Evolutionary conservation across 202 grass and related monocot genomes (phyloP).

Genomic region (Panicum hallii): DNA sequence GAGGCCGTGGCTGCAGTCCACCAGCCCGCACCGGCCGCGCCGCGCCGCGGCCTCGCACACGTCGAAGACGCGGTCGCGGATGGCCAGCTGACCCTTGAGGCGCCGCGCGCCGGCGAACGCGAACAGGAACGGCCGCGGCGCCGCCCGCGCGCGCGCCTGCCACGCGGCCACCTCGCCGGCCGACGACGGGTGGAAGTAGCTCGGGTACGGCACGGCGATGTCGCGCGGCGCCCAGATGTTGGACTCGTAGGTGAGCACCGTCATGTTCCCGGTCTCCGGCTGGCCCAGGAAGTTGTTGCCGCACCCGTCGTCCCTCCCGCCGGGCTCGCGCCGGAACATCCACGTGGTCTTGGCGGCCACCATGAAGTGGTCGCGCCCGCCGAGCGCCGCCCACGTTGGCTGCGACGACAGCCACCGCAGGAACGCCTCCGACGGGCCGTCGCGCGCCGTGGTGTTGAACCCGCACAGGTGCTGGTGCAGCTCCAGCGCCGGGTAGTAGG

Average conservation of each 20-base stretch:
- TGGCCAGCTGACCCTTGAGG: constrained; percentile 12
- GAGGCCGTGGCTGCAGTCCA: constrained; percentile 57
- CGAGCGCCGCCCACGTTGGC: constrained; percentile 38
- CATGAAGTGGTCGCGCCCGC: constrained; percentile 56
- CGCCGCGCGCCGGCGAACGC: constrained; percentile 57
- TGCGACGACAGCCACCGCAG: constrained; percentile 48
- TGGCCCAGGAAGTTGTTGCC: constrained; percentile 53
- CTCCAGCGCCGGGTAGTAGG: constrained; percentile 60
- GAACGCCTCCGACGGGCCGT: constrained; percentile 32
- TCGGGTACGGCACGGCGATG: constrained; percentile 70
- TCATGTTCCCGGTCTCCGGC: constrained; percentile 49
- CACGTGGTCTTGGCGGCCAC: constrained; percentile 49
- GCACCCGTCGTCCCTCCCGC: constrained; percentile 8
- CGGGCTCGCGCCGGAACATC: constrained; percentile 39
- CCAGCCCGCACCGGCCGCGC: constrained; percentile 45
- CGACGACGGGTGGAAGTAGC: constrained; percentile 71
- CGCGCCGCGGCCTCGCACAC: constrained; percentile 42
- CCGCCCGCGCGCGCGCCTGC: constrained; percentile 38
- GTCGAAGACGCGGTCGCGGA: constrained; percentile 58
- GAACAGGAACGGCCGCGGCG: constrained; percentile 42
- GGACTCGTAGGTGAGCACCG: constrained; percentile 53
- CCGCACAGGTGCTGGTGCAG: constrained; percentile 50
- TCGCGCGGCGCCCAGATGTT: constrained; percentile 58
- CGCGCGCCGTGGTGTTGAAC: constrained; percentile 21
- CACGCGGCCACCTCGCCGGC: constrained; percentile 42